These are phyloP conservation scores for Lentinula detonsa DNA, from an alignment of 768 basidiomycete species.

Conservation along the genomic window DNA sequence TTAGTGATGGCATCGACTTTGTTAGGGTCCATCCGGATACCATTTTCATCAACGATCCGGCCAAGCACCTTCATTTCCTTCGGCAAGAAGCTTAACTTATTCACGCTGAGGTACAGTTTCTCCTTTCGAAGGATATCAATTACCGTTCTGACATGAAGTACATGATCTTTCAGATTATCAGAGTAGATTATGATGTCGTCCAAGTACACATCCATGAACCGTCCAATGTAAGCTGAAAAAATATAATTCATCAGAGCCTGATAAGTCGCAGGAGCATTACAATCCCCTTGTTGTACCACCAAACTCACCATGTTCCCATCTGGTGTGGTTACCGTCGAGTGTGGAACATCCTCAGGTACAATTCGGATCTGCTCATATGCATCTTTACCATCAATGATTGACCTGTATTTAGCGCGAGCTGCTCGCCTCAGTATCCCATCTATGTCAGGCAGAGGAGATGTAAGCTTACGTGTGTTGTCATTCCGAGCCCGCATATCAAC, in stretches of 20 bases:
- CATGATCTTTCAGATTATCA: slow-evolving; percentile 20
- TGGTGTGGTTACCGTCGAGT: slow-evolving; percentile 18
- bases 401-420: slow-evolving; percentile 19
- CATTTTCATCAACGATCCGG: slow-evolving; percentile 15
- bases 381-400: slow-evolving; percentile 30
- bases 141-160: slow-evolving; percentile 15
- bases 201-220: slow-evolving; percentile 27
- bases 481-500: slow-evolving; percentile 21
- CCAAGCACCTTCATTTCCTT: slow-evolving; percentile 21
- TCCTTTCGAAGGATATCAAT: slow-evolving; percentile 22
- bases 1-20: slow-evolving; percentile 24
- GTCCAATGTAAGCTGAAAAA: slow-evolving; percentile 17
- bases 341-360: slow-evolving; percentile 17
- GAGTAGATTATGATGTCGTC: slow-evolving; percentile 33
- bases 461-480: slow-evolving; percentile 20
- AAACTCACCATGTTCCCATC: slow-evolving; percentile 23
- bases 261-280: slow-evolving; percentile 25
- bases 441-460: slow-evolving; percentile 22
- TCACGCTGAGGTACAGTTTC: slow-evolving; percentile 22
- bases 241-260: slow-evolving; percentile 29
- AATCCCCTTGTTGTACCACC: slow-evolving; percentile 24
- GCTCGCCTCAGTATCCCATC: slow-evolving; percentile 29
- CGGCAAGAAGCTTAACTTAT: slow-evolving; percentile 22
- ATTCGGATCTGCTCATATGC: slow-evolving; percentile 33
- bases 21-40: slow-evolving; percentile 23